Conservation (phyloP, 768 basidiomycete genomes). For the Boletus pseudopeckii region DNA sequence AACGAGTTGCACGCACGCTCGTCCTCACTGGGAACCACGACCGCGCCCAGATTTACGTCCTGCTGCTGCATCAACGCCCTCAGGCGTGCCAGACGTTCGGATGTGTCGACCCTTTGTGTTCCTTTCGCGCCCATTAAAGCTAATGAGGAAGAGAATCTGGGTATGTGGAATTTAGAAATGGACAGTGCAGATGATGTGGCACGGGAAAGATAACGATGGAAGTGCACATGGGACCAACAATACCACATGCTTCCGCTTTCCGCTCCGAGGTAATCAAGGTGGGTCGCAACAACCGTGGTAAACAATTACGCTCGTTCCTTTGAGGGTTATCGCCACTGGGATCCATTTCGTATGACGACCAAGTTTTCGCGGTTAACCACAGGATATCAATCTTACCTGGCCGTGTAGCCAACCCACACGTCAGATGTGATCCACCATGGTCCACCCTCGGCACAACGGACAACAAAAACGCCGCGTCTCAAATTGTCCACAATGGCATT, state of each 20-base stretch:
- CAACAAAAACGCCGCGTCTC: not conserved
- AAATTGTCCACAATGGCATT: not conserved
- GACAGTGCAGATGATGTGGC: slow-evolving; percentile 1
- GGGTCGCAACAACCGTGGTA: not conserved
- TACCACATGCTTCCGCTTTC: slow-evolving; percentile 30
- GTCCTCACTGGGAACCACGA: slow-evolving; percentile 89
- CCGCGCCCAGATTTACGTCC: slow-evolving; percentile 57
- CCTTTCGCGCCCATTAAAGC: slow-evolving; percentile 36
- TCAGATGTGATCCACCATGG: not conserved
- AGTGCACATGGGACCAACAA: slow-evolving; percentile 12
- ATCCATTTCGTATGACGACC: no score
- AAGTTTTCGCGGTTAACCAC: no score
- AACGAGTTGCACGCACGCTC: slow-evolving; percentile 57
- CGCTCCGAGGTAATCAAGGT: slow-evolving; percentile 10
- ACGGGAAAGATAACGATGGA: slow-evolving; percentile 24
- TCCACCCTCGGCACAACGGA: not conserved
- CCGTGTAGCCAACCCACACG: not conserved
- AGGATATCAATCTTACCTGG: no score
- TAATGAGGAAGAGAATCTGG: slow-evolving; percentile 12
- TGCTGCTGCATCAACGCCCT: slow-evolving; percentile 66
- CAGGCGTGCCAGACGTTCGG: slow-evolving; percentile 57
- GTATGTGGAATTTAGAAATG: not conserved
- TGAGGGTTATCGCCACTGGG: no score
- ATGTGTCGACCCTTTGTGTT: slow-evolving; percentile 54
- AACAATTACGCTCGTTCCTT: no score